Evolutionary conservation across 345 rosid species (phyloP).

Genomic region (Cardamine occulta): DNA sequence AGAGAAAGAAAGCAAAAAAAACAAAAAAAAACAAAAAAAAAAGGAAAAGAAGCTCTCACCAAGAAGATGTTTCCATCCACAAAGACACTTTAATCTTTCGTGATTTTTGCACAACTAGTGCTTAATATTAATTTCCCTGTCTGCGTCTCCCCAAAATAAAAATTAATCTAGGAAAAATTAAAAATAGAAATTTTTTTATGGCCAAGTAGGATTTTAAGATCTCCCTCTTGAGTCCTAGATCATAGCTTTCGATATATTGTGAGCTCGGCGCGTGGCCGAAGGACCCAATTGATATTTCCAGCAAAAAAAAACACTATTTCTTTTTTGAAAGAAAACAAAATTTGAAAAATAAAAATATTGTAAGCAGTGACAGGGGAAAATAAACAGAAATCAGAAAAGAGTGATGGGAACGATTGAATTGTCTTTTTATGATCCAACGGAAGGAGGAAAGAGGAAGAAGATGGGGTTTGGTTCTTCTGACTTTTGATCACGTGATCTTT

Average conservation of each 20-base stretch:
- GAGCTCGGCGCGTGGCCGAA: conserved; percentile 42
- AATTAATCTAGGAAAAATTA: not conserved
- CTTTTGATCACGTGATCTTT: conserved; percentile 39
- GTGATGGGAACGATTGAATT: conserved; percentile 36
- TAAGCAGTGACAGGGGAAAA: not conserved
- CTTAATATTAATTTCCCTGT: conserved; percentile 37
- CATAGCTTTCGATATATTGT: conserved; percentile 38
- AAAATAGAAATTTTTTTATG: conserved; percentile 18
- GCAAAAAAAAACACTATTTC: not conserved
- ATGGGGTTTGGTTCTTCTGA: conserved; percentile 21
- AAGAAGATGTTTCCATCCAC: conserved; percentile 44
- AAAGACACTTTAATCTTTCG: conserved; percentile 5
- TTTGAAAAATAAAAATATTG: not conserved
- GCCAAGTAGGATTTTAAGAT: conserved; percentile 41
- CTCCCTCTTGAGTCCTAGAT: conserved; percentile 26
- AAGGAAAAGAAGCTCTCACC: conserved; percentile 40
- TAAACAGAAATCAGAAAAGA: conserved; percentile 2
- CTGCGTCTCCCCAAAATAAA: conserved; percentile 23
- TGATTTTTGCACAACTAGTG: conserved; percentile 27
- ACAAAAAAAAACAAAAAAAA: not conserved
- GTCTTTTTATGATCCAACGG: conserved; percentile 34
- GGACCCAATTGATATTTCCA: conserved; percentile 13
- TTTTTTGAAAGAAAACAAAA: not conserved
- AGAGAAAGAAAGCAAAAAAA: not conserved
- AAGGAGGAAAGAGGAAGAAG: not conserved